Conservation (phyloP, 768 basidiomycete genomes). For the Galerina sulciceps region DNA sequence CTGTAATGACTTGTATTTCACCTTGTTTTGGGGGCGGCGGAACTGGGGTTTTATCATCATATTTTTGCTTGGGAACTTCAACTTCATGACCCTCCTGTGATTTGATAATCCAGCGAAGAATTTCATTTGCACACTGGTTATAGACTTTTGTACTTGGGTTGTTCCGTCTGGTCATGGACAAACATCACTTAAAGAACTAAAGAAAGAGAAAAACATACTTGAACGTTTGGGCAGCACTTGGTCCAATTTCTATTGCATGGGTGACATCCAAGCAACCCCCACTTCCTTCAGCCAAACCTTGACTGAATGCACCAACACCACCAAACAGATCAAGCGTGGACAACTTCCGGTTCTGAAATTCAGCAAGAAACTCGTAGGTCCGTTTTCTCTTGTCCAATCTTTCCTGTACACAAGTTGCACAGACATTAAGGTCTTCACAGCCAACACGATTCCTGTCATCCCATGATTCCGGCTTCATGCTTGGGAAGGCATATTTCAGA, state of each 20-base stretch:
- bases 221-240: slow-evolving; percentile 72
- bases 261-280: slow-evolving; percentile 55
- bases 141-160: slow-evolving; percentile 56
- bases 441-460: slow-evolving; percentile 30
- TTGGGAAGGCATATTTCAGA: slow-evolving; percentile 52
- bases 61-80: slow-evolving; percentile 43
- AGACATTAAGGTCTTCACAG: slow-evolving; percentile 45
- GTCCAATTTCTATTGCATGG: slow-evolving; percentile 74
- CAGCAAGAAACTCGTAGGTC: slow-evolving; percentile 37
- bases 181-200: background rate
- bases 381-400: slow-evolving; percentile 31
- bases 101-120: slow-evolving; percentile 64
- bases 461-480: slow-evolving; percentile 44
- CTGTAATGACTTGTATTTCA: slow-evolving; percentile 63
- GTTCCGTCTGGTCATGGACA: slow-evolving; percentile 46
- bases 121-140: slow-evolving; percentile 73
- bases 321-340: slow-evolving; percentile 50
- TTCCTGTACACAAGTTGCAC: slow-evolving; percentile 44
- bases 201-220: slow-evolving; percentile 41
- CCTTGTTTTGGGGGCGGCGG: slow-evolving; percentile 53
- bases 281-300: slow-evolving; percentile 58
- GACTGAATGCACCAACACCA: slow-evolving; percentile 66
- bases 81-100: slow-evolving; percentile 43
- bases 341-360: slow-evolving; percentile 29
- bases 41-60: slow-evolving; percentile 38